These are phyloP conservation scores for Chlorella vulgaris DNA, from an alignment of 139 green algal species.

Conservation along the genomic window DNA sequence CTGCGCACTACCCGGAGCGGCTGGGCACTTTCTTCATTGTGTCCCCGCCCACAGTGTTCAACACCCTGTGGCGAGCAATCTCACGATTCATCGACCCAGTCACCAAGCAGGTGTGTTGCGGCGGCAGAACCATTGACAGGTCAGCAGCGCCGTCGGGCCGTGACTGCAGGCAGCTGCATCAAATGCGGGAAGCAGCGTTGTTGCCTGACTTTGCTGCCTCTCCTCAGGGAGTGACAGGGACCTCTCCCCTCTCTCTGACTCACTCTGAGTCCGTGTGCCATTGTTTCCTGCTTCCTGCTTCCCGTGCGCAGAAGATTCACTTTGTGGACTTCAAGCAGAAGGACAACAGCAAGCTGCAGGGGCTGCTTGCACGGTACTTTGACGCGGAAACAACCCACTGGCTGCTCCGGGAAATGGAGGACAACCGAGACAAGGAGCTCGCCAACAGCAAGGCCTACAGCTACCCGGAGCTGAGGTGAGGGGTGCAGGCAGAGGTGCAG, in stretches of 20 bases:
- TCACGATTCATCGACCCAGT: slow-evolving; percentile 66
- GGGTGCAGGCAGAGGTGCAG: too few species aligned
- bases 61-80: slow-evolving; percentile 68
- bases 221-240: too few species aligned
- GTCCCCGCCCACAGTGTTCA: slow-evolving; percentile 70
- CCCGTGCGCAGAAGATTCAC: slow-evolving; percentile 16
- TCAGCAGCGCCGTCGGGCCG: too few species aligned
- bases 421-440: slow-evolving; percentile 68
- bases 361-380: slow-evolving; percentile 53
- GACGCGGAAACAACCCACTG: slow-evolving; percentile 54
- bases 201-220: neutral
- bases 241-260: too few species aligned
- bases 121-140: too few species aligned
- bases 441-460: slow-evolving; percentile 45
- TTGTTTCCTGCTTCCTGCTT: neutral
- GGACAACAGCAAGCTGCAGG: slow-evolving; percentile 41
- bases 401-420: slow-evolving; percentile 69
- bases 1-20: slow-evolving; percentile 77
- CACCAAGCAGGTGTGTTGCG: slow-evolving; percentile 65
- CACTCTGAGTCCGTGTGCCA: neutral
- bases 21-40: slow-evolving; percentile 77
- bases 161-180: too few species aligned
- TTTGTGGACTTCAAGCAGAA: slow-evolving; percentile 50
- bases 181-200: neutral
- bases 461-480: slow-evolving; percentile 24